Base-by-base conservation (phyloP, 2,329 filamentous ascomycete genomes). In the Hortaea sp. region DNA sequence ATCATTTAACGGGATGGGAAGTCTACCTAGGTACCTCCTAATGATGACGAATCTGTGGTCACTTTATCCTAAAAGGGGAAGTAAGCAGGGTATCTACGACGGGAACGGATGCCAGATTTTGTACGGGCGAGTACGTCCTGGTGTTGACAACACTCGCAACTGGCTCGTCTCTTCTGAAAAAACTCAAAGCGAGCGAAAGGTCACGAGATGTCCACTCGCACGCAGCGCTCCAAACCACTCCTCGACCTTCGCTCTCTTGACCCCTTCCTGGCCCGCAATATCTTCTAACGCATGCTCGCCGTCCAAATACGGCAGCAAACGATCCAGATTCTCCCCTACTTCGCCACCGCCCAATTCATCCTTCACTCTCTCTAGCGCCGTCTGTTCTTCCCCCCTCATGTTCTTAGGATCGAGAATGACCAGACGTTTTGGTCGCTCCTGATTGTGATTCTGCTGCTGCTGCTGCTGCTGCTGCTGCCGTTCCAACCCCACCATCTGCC, bases 241-340 rank as follows among this genome's bases (percentile, higher is more conserved):
- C 66, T 66, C 70, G 3, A 79, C 74, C 38, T 69, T 63, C 67
- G 90, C 94, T 47, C 88, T 75, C 70, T 92, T 94, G 69, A 94
- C 76, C 5, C 85, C 85, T 67, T 95, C 88, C 47, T 84, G 77
- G n/a, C 92, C 70, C 1, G 85, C 79, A 53, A 98, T 84, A 56
- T 89, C 82, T 68, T 98, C 92, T 49, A 97, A 72, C 2, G 89
- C 83, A 60, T 84, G 82, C 47, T 76, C 77, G 1, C 92, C 92
- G 63, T 97, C 89, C 57, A 97, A 87, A 65, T 95, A 92, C 64
- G 85, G 87, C 57, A 82, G 76, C 56, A 95, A 80, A 39, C 76
- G 71, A 2, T 79, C 77, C 84, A 88, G 94, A 41, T 78, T 75
- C 47, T 79, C 75, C 38, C 78, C 73, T 10, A 85, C 65, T 48